Evolutionary conservation across 805 yeast genomes (phyloP), one percentile per base, ranked within the genome.

Genomic region (Schizosaccharomyces lindneri): DNA sequence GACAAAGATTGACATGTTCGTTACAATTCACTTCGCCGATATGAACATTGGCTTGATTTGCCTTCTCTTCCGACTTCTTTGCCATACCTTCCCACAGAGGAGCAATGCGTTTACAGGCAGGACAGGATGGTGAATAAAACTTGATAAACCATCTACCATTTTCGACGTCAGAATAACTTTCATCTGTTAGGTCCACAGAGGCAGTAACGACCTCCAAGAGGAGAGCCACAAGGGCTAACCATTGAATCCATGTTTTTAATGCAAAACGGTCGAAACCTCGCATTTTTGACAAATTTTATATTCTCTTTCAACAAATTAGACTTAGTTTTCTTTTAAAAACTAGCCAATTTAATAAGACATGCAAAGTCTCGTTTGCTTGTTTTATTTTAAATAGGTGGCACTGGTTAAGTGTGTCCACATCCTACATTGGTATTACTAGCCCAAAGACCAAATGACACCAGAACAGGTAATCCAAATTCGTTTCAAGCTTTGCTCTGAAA

Each of bases 51-150:
- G n/a, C 31, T 11, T 17, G 31, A 24, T 21, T 74, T 17, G 83
- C 74, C 1, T 75, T 74, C 61, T 78, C 65, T 48, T 79, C 81
- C 66, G 79, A 78, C 3, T 71, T 69, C 29, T 73, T 66, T 72
- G 80, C 85, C 0, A 90, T 78, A 62, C 77, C 74, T 63, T 81
- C 78, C 97, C 97, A 93, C 6, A 73, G 76, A 1, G 98, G 97
- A 1, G 86, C 93, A 61, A 93, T 73, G 6, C 73, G 75, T 64
- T 74, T 78, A 73, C 98, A 93, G 71, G 90, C 97, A 6, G 74
- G 70, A 70, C 98, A 93, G 67, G 83, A 83, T 0, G 98, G 98
- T 41, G 95, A 87, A 69, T 73, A 93, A 72, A 87, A 89, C 72
- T 90, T 96, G 43, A 90, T 82, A 68, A 90, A 76, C 67, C 88